phyloP scores from a whole-genome alignment of 306 rosid species.

The Dalbergia oliveri region DNA sequence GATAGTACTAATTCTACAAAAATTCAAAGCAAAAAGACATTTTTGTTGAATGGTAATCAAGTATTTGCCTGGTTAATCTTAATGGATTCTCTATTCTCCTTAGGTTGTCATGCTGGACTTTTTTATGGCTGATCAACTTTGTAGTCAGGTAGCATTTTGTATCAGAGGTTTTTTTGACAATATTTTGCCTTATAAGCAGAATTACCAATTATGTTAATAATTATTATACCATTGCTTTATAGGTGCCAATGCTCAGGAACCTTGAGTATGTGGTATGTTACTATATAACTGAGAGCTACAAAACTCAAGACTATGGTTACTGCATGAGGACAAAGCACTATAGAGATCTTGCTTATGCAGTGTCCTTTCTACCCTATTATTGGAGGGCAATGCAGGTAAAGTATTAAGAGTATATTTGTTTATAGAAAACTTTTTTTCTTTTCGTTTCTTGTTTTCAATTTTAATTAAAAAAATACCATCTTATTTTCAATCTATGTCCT shows the following conservation, averaged over 20 bases:
- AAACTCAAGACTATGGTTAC: constrained; percentile 83
- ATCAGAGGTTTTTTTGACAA: not conserved
- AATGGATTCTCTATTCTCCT: constrained; percentile 25
- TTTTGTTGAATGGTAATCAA: not conserved
- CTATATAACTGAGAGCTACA: constrained; percentile 97
- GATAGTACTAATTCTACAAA: constrained; percentile 12
- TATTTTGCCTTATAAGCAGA: not conserved
- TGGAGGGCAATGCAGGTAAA: constrained; percentile 99
- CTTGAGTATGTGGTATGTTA: constrained; percentile 89
- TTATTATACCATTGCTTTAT: constrained; percentile 21
- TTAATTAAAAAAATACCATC: too few species aligned
- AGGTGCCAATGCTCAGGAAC: constrained; percentile 95
- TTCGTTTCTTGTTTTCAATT: too few species aligned
- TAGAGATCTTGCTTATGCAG: constrained; percentile 89
- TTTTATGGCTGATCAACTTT: constrained; percentile 99
- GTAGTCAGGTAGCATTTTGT: constrained; percentile 83
- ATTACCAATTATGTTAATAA: not conserved
- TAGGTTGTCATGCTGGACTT: constrained; percentile 99
- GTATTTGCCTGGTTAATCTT: constrained; percentile 36
- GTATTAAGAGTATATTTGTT: not conserved
- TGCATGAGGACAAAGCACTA: constrained; percentile 84
- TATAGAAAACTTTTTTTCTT: too few species aligned
- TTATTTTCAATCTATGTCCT: too few species aligned
- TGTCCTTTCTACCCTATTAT: constrained; percentile 94
- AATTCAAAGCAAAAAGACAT: too few species aligned